Percentiles rank a stretch among this genome's conserved stretches.
These are phyloP conservation scores for Aureobasidium pullulans DNA, from an alignment of 2,329 filamentous ascomycete species.

Conservation along the genomic window DNA sequence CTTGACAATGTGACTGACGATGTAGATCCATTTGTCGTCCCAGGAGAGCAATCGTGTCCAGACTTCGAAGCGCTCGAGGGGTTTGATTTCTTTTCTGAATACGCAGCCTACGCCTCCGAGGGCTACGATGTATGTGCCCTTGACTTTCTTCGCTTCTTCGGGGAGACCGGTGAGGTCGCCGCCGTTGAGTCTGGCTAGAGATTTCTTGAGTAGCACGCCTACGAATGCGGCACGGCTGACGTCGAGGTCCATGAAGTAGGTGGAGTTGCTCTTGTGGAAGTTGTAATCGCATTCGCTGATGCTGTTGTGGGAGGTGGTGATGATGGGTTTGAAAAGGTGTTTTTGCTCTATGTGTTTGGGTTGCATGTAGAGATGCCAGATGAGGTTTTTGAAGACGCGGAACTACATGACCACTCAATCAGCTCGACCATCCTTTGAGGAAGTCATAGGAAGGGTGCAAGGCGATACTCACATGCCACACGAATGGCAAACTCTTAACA, in stretches of 20 bases:
- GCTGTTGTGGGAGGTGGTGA: constrained; percentile 59
- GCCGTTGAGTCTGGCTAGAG: constrained; percentile 31
- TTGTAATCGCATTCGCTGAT: constrained; percentile 81
- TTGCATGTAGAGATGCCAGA: constrained; percentile 41
- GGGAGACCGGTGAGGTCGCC: constrained; percentile 29
- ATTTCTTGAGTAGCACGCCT: constrained; percentile 44
- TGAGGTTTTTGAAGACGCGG: constrained; percentile 39
- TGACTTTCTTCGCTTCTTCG: constrained; percentile 20
- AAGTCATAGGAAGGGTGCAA: background rate
- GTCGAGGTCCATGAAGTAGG: constrained; percentile 83
- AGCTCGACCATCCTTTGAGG: too few species aligned
- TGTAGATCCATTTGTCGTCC: constrained; percentile 46
- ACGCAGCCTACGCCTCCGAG: constrained; percentile 41
- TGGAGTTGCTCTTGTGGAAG: constrained; percentile 73
- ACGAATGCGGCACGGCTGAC: constrained; percentile 75
- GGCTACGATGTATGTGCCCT: constrained; percentile 33
- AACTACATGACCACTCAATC: constrained; percentile 23
- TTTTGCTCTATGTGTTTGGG: constrained; percentile 42
- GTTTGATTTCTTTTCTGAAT: constrained; percentile 41
- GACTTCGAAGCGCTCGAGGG: constrained; percentile 39
- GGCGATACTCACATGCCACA: constrained; percentile 56
- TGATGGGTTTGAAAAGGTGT: constrained; percentile 65
- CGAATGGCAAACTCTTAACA: constrained; percentile 65
- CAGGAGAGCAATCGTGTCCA: constrained; percentile 41
- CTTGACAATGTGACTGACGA: constrained; percentile 41